These are phyloP conservation scores for Russula foetens DNA, from an alignment of 768 basidiomycete species.

Conservation along the genomic window DNA sequence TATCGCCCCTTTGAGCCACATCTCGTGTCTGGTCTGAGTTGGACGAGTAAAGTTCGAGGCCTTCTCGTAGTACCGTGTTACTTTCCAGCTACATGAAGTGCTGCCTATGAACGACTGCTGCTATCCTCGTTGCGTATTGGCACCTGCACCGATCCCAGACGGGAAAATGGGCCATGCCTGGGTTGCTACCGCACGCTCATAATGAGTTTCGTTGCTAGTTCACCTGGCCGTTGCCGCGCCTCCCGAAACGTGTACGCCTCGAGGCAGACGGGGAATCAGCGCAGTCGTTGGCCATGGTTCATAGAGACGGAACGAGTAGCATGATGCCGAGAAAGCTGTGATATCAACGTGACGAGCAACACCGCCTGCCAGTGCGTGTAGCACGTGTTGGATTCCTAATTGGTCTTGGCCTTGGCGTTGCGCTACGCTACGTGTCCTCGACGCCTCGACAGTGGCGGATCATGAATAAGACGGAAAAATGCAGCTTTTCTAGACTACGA, in stretches of 20 bases:
- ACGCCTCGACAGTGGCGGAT: background rate
- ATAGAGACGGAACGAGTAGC: background rate
- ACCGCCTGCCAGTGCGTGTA: background rate
- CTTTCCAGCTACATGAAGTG: background rate
- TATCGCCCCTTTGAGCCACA: background rate
- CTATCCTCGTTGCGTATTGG: constrained; percentile 6
- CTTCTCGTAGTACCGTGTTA: background rate
- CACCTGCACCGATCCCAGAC: background rate
- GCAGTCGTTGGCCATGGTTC: background rate
- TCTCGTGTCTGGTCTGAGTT: background rate
- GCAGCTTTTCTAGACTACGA: background rate
- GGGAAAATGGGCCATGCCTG: background rate
- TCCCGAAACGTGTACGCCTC: constrained; percentile 14
- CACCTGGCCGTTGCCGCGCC: constrained; percentile 11
- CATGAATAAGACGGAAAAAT: background rate
- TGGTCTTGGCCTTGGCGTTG: background rate
- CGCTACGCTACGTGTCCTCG: background rate
- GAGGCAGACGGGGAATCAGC: constrained; percentile 10
- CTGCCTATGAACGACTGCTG: constrained; percentile 4
- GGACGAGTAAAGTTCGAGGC: background rate
- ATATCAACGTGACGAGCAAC: background rate
- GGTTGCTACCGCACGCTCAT: constrained; percentile 2
- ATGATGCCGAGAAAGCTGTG: background rate
- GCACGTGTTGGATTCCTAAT: background rate
- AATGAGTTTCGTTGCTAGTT: constrained; percentile 5